These are phyloP conservation scores for Mycena sp. DNA, from an alignment of 1,284 basidiomycete species.

Conservation along the genomic window DNA sequence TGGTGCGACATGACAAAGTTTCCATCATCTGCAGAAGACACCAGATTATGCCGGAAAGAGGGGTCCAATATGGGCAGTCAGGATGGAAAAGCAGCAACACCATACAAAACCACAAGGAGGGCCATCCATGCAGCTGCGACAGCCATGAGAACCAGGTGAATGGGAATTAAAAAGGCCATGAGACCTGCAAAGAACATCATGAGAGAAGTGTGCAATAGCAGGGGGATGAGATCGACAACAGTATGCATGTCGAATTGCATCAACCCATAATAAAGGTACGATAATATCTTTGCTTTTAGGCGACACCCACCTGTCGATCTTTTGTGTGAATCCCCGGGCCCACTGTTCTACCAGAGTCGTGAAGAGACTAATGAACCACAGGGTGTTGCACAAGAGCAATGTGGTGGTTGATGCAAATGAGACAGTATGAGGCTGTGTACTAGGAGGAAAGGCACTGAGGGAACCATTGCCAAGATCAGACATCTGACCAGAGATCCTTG, in stretches of 20 bases:
- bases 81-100: slow-evolving; percentile 42
- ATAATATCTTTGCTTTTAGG: slow-evolving; percentile 9
- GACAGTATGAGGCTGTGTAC: not conserved
- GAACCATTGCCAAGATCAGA: not conserved
- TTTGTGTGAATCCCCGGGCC: slow-evolving; percentile 10
- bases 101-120: slow-evolving; percentile 39
- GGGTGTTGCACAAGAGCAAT: slow-evolving; percentile 2
- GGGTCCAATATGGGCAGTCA: slow-evolving; percentile 48
- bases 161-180: slow-evolving; percentile 44
- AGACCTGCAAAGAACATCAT: slow-evolving; percentile 51
- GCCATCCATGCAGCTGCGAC: slow-evolving; percentile 40
- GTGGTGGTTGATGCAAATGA: not conserved
- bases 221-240: slow-evolving; percentile 36
- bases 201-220: slow-evolving; percentile 50
- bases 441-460: not conserved
- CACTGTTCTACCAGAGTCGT: slow-evolving; percentile 20
- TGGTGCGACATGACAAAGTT: not conserved
- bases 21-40: not conserved
- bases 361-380: slow-evolving; percentile 18
- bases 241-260: too few species aligned
- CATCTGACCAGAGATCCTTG: slow-evolving; percentile 1
- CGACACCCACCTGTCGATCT: not conserved
- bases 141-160: slow-evolving; percentile 42
- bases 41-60: slow-evolving; percentile 38
- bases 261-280: slow-evolving; percentile 12